Conservation (phyloP, 441 rosid species). For the Pelargonium myrrhifolium region DNA sequence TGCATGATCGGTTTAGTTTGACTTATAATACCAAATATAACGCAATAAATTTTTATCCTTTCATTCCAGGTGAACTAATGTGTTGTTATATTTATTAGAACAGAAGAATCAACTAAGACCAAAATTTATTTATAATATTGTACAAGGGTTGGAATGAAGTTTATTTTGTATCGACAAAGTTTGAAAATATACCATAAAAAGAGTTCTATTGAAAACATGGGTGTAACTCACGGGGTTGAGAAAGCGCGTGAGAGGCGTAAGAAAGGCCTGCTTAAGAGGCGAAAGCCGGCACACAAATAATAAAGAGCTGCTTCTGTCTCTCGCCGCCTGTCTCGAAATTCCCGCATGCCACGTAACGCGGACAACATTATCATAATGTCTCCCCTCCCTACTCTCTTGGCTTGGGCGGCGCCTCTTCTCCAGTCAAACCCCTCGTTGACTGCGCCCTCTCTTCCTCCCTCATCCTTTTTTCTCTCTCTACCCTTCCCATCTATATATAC, state of each 20-base stretch:
- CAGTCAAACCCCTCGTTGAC: constrained; percentile 1
- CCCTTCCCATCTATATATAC: not conserved
- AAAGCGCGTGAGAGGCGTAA: not conserved
- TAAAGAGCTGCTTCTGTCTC: not conserved
- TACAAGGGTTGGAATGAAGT: too few species aligned
- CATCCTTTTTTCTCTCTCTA: not conserved
- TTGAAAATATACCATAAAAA: too few species aligned
- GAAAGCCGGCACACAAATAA: not conserved
- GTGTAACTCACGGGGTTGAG: not conserved
- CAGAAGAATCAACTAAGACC: too few species aligned
- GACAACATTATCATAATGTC: not conserved
- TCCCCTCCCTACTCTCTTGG: not conserved
- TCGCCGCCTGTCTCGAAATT: constrained; percentile 1
- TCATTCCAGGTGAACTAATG: too few species aligned
- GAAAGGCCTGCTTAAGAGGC: not conserved
- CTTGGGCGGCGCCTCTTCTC: not conserved
- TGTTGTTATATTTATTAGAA: too few species aligned
- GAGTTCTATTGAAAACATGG: too few species aligned
- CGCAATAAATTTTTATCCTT: too few species aligned
- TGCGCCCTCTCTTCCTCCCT: not conserved
- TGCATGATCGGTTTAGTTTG: too few species aligned
- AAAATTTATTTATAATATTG: too few species aligned
- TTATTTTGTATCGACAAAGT: too few species aligned
- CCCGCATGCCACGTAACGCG: constrained; percentile 3
- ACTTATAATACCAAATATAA: too few species aligned